Conservation (phyloP, 139 green algal species). For the Coccomyxa sp. region DNA sequence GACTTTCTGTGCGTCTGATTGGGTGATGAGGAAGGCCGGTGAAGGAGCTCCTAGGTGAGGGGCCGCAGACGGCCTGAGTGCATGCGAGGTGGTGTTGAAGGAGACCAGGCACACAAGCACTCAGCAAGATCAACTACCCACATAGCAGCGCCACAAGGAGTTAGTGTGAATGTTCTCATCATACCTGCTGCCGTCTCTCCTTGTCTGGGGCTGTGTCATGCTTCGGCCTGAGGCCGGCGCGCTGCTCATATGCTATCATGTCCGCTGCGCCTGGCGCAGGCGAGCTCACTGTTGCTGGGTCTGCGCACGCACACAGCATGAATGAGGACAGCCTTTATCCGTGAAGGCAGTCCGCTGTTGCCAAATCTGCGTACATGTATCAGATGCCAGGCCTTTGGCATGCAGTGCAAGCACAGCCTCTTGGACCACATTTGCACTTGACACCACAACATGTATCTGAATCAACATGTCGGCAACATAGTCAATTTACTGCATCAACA, state of each 20-base stretch:
- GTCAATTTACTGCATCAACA: too few species aligned
- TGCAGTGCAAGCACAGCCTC: too few species aligned
- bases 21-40: too few species aligned
- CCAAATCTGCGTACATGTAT: neutral
- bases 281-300: neutral
- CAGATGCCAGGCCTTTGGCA: neutral
- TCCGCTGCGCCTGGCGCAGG: neutral
- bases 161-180: neutral
- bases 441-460: too few species aligned
- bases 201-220: conserved; percentile 9
- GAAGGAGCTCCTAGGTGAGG: neutral
- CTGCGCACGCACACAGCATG: neutral
- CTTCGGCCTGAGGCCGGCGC: conserved; percentile 5
- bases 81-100: neutral
- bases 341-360: neutral
- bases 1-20: neutral
- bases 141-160: neutral
- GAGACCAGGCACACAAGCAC: neutral
- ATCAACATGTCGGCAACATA: too few species aligned
- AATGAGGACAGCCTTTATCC: neutral
- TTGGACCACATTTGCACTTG: neutral
- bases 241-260: neutral
- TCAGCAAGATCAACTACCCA: neutral
- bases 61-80: too few species aligned
- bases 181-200: conserved; percentile 10